Base-by-base conservation (phyloP, 371 early-diverging fungal species). In the Mortierella polycephala region DNA sequence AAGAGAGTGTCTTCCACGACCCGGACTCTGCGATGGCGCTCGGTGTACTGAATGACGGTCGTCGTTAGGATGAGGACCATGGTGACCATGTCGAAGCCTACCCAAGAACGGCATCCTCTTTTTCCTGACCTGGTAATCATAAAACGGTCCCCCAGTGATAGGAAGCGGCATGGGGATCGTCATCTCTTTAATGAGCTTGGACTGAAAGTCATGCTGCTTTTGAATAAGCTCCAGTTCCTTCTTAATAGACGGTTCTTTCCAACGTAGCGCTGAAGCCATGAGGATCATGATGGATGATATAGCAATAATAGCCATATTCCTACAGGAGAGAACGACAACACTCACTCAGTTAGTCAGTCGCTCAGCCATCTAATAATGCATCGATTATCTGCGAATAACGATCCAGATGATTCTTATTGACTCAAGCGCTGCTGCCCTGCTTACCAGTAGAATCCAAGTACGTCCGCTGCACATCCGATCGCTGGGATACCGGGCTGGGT, bases 401-500 rank as follows among this genome's bases (percentile, higher is more conserved):
- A 16, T 16, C 40, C 11, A 23, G 9, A 45, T 21, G 12, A 44
- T 23, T 45, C 20, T 45, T 18, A 11, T 18, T 49, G 50, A 30
- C 30, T 47, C 10, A n/a, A 9, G n/a, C n/a, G n/a, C 14, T 51
- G 18, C 16, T 5, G 44, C 30, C 0, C 46, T 18, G 5, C 46
- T 52, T 70, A 75, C 72, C 76, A 83, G 60, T 83, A 82, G 46
- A 85, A 82, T 2, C 75, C 74, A 7, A 74, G 56, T 10, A 83
- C 72, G 69, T 82, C 82, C 1, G 73, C 74, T 2, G 74, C 76
- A 64, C 83, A 85, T 47, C 86, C 86, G 30, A 85, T 83, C 3
- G 80, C 77, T 2, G 84, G 86, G 23, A 83, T 81, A 18, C 84
- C 83, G 3, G 84, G 84, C 57, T 85, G 86, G 0, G 83, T 79